These are phyloP conservation scores for Striga asiatica DNA, from an alignment of 257 asterid species.

Conservation along the genomic window DNA sequence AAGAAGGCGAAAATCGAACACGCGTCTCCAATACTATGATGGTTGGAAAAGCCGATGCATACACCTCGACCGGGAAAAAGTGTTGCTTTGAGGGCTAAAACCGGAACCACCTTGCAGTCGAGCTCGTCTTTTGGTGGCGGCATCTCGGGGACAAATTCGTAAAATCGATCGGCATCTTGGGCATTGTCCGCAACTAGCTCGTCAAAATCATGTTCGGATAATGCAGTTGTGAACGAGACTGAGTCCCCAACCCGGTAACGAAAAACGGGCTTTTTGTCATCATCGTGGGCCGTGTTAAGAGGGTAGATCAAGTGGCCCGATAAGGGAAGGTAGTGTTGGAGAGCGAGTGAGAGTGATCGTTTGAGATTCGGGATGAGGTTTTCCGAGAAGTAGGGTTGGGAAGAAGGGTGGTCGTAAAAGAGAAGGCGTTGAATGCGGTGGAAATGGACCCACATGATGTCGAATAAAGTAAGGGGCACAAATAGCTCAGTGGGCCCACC, in stretches of 20 bases:
- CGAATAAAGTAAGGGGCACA: slow-evolving; percentile 31
- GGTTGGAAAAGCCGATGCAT: slow-evolving; percentile 27
- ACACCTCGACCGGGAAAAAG: slow-evolving; percentile 32
- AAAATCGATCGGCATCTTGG: slow-evolving; percentile 30
- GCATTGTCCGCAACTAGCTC: slow-evolving; percentile 20
- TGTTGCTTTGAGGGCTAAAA: slow-evolving; percentile 35
- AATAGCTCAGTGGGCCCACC: slow-evolving; percentile 14
- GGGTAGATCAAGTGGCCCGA: slow-evolving; percentile 34
- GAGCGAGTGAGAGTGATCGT: slow-evolving; percentile 40
- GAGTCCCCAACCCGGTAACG: slow-evolving; percentile 33
- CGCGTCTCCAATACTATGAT: slow-evolving; percentile 37
- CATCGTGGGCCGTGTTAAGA: no score
- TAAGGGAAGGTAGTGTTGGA: slow-evolving; percentile 32
- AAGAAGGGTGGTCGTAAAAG: slow-evolving; percentile 29
- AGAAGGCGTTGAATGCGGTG: slow-evolving; percentile 26
- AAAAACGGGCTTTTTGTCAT: slow-evolving; percentile 16
- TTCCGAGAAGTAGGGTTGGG: slow-evolving; percentile 21
- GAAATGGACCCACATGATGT: slow-evolving; percentile 32
- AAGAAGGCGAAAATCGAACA: slow-evolving; percentile 25
- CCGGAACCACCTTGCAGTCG: slow-evolving; percentile 15
- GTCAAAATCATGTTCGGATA: slow-evolving; percentile 23
- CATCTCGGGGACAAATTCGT: slow-evolving; percentile 28
- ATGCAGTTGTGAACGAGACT: slow-evolving; percentile 22
- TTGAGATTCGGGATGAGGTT: slow-evolving; percentile 35
- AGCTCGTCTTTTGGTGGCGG: slow-evolving; percentile 15